Percentiles rank a stretch among this genome's conserved stretches.
These are phyloP conservation scores for Geotrichum restrictum DNA, from an alignment of 1,139 yeast species.

Conservation along the genomic window DNA sequence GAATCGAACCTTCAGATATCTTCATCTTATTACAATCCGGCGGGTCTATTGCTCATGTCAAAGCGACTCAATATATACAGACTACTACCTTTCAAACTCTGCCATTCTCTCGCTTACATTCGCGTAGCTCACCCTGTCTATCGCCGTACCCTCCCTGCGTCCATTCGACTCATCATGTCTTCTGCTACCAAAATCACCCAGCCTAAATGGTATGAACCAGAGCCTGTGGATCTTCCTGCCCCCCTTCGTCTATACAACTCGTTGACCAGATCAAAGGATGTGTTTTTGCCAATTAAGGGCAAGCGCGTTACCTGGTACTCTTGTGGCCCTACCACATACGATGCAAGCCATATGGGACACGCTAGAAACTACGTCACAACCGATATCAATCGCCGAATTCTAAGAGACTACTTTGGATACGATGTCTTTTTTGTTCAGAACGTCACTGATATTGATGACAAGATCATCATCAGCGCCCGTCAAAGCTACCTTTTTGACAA, in stretches of 20 bases:
- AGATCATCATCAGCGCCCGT: conserved; percentile 90
- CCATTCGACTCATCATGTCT: neutral
- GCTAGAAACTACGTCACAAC: conserved; percentile 94
- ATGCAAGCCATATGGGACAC: conserved; percentile 98
- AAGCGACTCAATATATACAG: neutral
- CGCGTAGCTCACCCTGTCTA: no score
- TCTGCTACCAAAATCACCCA: conserved; percentile 29
- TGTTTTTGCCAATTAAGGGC: conserved; percentile 58
- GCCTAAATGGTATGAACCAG: conserved; percentile 46
- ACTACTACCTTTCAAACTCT: neutral
- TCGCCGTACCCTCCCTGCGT: no score
- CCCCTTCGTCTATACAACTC: conserved; percentile 65
- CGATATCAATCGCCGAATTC: conserved; percentile 83
- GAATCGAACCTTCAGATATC: neutral
- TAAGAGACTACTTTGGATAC: conserved; percentile 88
- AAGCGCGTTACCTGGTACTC: conserved; percentile 87
- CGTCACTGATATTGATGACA: conserved; percentile 96
- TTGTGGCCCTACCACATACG: conserved; percentile 99
- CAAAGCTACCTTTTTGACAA: conserved; percentile 76
- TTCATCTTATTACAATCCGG: neutral
- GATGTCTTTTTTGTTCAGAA: conserved; percentile 85
- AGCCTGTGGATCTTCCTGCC: conserved; percentile 25
- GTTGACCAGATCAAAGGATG: conserved; percentile 74
- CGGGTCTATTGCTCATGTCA: conserved; percentile 7
- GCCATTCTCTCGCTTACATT: neutral